Base-by-base conservation (phyloP, 331 rosid species). In the Rhamnella rubrinervis region DNA sequence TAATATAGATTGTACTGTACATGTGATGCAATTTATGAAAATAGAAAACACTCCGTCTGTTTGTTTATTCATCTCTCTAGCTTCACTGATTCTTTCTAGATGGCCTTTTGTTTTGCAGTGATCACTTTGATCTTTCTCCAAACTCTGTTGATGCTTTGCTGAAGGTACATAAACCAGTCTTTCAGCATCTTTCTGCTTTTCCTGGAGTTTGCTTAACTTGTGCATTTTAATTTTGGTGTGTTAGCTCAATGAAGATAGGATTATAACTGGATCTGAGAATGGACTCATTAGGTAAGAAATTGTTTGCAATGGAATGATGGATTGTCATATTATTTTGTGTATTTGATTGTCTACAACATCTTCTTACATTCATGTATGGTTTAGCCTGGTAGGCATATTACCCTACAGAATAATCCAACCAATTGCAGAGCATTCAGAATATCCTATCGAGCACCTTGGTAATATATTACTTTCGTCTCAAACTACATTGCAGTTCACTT, bases 161-260 rank as follows among this genome's bases (percentile, higher is more conserved):
- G 81, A 90, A 93, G 90, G 98, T 90, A 67, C 79, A 80, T 74
- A 39, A 20, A 61, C 21, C 56, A 58, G 51, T 63, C 37, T 71
- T 60, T 25, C 65, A 67, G 66, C 70, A 72, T 79, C 31, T 44
- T 67, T 74, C 31, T 5, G 55, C 28, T 40, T 55, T 53, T 71
- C 47, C 6, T n/a, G 17, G 17, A 25, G 18, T 31, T 64, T 53
- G 65, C 56, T 49, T 56, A 59, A 61, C 56, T 39, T 68, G 25
- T n/a, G 21, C 19, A 31, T 40, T 70, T 37, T n/a, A 13, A 39
- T 66, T 1, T 55, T 65, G 50, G 63, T 55, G 65, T 77, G 17
- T 67, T 78, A 93, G 98, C 90, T 93, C 85, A 97, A 93, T 52
- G 98, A 93, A 84, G 96, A 93, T 78, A 82, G 92, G 79, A 72